Conservation (phyloP, 306 rosid genomes). For the Trifolium subterraneum region DNA sequence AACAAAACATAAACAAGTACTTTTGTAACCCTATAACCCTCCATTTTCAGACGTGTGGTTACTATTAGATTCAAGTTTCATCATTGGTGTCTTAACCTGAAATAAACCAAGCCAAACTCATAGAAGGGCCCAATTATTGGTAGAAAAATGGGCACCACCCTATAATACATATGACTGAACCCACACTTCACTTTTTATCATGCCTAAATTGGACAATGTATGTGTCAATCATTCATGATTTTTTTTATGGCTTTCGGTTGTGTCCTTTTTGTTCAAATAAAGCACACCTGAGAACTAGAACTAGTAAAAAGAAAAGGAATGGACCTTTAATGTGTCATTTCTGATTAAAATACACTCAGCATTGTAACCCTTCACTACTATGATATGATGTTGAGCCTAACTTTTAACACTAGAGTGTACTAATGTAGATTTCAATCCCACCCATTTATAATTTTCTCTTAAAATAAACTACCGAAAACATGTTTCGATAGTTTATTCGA, state of each 20-base stretch:
- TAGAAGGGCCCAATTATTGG: slow-evolving; percentile 60
- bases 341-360: neutral
- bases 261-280: slow-evolving; percentile 43
- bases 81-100: slow-evolving; percentile 56
- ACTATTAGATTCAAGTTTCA: slow-evolving; percentile 57
- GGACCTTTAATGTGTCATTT: neutral
- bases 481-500: too few relatives aligned
- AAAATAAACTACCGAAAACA: too few relatives aligned
- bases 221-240: slow-evolving; percentile 26
- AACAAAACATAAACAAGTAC: too few relatives aligned
- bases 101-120: slow-evolving; percentile 41
- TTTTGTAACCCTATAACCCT: slow-evolving; percentile 37
- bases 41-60: slow-evolving; percentile 59
- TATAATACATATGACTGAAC: slow-evolving; percentile 33
- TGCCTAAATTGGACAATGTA: slow-evolving; percentile 38
- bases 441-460: too few relatives aligned
- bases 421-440: too few relatives aligned
- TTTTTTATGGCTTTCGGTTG: slow-evolving; percentile 24
- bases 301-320: slow-evolving; percentile 8
- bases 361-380: neutral
- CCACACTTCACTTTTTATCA: slow-evolving; percentile 23
- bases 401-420: too few relatives aligned
- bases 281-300: slow-evolving; percentile 41
- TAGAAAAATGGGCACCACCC: slow-evolving; percentile 35
- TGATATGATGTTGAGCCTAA: too few relatives aligned